Conservation (phyloP, 179 eudicot species). For the Gypsophila paniculata region DNA sequence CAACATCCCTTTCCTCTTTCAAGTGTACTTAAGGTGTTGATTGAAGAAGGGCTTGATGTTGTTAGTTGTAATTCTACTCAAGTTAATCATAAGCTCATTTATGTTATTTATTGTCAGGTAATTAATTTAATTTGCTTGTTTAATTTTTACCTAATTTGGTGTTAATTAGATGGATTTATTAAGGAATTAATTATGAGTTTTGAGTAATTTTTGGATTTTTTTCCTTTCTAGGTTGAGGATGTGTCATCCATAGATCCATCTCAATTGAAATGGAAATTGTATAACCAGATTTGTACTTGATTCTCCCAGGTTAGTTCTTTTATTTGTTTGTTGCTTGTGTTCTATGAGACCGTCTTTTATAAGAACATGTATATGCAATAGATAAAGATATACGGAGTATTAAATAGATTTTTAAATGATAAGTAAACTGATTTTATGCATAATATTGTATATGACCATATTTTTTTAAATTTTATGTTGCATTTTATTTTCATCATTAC, state of each 20-base stretch:
- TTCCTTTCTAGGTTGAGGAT: not conserved
- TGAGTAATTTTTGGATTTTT: not conserved
- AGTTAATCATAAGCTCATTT: not conserved
- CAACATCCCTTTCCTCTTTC: slow-evolving; percentile 36
- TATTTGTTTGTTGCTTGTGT: too few species aligned
- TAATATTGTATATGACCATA: too few species aligned
- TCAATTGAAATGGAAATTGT: not conserved
- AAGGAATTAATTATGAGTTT: too few species aligned
- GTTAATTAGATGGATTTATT: not conserved
- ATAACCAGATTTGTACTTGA: not conserved
- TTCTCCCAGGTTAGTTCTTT: not conserved
- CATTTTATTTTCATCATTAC: too few species aligned
- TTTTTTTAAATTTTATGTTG: too few species aligned
- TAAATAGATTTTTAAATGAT: too few species aligned
- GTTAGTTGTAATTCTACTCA: slow-evolving; percentile 22
- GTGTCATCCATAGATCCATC: not conserved
- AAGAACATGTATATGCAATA: too few species aligned
- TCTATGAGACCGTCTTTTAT: too few species aligned
- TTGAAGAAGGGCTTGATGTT: slow-evolving; percentile 33
- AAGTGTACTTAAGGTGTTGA: slow-evolving; percentile 31
- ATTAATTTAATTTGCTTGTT: not conserved
- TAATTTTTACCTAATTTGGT: not conserved
- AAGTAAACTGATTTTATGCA: too few species aligned
- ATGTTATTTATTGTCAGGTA: slow-evolving; percentile 50
- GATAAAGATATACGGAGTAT: too few species aligned